These are phyloP conservation scores for Quercus bicolor DNA, from an alignment of 306 rosid species.

Conservation along the genomic window DNA sequence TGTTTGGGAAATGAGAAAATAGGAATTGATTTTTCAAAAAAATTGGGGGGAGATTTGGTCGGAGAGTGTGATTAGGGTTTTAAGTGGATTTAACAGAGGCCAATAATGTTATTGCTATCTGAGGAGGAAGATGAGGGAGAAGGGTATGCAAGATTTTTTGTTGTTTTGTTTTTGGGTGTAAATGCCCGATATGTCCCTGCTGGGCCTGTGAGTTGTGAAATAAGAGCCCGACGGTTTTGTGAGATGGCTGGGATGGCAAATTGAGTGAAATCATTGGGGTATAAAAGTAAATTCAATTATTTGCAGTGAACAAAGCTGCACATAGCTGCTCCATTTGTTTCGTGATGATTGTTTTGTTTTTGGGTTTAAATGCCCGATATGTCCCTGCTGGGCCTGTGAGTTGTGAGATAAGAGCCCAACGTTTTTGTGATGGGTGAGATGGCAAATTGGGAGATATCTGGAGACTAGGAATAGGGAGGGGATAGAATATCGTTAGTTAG, in stretches of 20 bases:
- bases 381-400: neutral
- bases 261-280: neutral
- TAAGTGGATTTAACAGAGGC: constrained; percentile 5
- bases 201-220: neutral
- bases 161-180: neutral
- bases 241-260: neutral
- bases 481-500: too few relatives aligned
- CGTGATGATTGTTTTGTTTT: neutral
- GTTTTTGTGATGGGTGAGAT: too few relatives aligned
- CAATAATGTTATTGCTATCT: neutral
- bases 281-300: neutral
- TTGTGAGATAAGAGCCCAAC: neutral
- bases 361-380: neutral
- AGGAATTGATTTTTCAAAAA: neutral
- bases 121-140: neutral
- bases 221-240: neutral
- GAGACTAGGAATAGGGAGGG: too few relatives aligned
- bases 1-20: neutral
- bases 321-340: too few relatives aligned
- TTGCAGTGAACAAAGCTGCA: too few relatives aligned
- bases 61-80: constrained; percentile 24
- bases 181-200: neutral
- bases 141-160: neutral
- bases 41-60: neutral
- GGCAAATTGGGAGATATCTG: neutral